Percentiles rank a stretch among this genome's conserved stretches.
These are phyloP conservation scores for Gentiana macrophylla DNA, from an alignment of 257 asterid species.

Conservation along the genomic window DNA sequence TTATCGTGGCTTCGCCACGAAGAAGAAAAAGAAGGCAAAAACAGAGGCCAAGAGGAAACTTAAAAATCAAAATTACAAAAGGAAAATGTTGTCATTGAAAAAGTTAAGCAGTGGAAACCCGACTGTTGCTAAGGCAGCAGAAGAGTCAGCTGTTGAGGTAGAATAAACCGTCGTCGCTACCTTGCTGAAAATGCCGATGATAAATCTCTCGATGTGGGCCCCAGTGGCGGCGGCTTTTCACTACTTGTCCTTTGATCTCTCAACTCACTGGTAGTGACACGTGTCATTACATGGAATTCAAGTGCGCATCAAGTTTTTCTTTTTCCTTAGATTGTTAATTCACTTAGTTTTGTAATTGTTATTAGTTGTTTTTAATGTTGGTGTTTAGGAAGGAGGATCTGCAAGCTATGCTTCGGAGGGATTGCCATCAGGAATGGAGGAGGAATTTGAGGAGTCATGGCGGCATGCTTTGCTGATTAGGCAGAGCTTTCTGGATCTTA, in stretches of 20 bases:
- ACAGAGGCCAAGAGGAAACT: slow-evolving; percentile 16
- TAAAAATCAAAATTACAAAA: slow-evolving; percentile 2
- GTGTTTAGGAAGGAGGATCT: slow-evolving; percentile 56
- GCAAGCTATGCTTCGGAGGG: slow-evolving; percentile 64
- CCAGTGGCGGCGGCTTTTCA: slow-evolving; percentile 73
- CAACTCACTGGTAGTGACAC: slow-evolving; percentile 41
- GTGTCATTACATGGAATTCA: slow-evolving; percentile 60
- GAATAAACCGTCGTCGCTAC: slow-evolving; percentile 55
- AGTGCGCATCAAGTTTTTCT: slow-evolving; percentile 22
- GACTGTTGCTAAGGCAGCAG: slow-evolving; percentile 25
- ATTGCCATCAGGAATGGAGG: slow-evolving; percentile 72
- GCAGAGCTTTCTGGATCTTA: slow-evolving; percentile 70
- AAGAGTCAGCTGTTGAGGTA: slow-evolving; percentile 25
- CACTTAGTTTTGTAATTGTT: neutral
- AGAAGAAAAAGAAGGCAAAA: slow-evolving; percentile 33
- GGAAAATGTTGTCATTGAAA: slow-evolving; percentile 4
- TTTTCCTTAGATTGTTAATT: neutral
- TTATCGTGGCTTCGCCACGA: slow-evolving; percentile 42
- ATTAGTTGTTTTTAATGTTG: slow-evolving; percentile 3
- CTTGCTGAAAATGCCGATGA: slow-evolving; percentile 64
- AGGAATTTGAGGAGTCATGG: slow-evolving; percentile 85
- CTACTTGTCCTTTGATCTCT: slow-evolving; percentile 42
- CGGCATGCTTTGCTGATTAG: slow-evolving; percentile 82
- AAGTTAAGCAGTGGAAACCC: slow-evolving; percentile 18
- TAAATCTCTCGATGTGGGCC: slow-evolving; percentile 66